These are phyloP conservation scores for Drechslera avenae DNA, from an alignment of 2,329 filamentous ascomycete species.

Conservation along the genomic window DNA sequence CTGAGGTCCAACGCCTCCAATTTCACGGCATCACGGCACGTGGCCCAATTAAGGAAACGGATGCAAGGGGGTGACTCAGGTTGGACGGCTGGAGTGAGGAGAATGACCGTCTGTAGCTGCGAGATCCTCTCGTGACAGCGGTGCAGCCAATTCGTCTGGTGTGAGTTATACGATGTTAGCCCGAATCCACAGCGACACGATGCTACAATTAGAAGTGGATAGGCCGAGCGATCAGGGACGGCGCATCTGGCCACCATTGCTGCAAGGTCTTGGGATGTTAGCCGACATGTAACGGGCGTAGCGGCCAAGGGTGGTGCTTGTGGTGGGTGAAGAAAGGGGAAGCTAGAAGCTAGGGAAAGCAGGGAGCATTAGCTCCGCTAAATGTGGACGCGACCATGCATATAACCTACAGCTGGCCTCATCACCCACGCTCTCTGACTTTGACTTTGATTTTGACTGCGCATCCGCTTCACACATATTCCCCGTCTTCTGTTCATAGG, in stretches of 20 bases:
- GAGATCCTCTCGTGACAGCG: conserved; percentile 31
- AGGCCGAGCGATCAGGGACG: conserved; percentile 28
- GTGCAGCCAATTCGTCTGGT: conserved; percentile 25
- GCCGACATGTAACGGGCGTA: conserved; percentile 15
- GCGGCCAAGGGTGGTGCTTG: conserved; percentile 15
- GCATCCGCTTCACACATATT: conserved; percentile 9
- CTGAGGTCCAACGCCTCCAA: conserved; percentile 31
- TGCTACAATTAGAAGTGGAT: conserved; percentile 34
- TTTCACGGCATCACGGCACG: conserved; percentile 38
- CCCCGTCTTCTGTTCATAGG: not conserved
- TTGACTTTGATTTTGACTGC: conserved; percentile 27
- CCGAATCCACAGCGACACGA: conserved; percentile 15
- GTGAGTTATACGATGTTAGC: conserved; percentile 27
- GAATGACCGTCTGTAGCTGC: conserved; percentile 1
- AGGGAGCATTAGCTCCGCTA: conserved; percentile 25
- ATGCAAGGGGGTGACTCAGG: conserved; percentile 32
- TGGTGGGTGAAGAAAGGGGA: conserved; percentile 17
- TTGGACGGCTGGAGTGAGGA: conserved; percentile 13
- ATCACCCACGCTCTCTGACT: conserved; percentile 26
- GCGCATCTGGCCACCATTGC: conserved; percentile 9
- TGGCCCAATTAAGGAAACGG: conserved; percentile 24
- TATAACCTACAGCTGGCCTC: conserved; percentile 33
- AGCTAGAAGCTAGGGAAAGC: conserved; percentile 15
- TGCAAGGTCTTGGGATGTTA: conserved; percentile 30
- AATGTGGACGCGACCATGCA: conserved; percentile 13